phyloP scores from a whole-genome alignment of 176 grass and related monocot genomes.

The Secale cereale region DNA sequence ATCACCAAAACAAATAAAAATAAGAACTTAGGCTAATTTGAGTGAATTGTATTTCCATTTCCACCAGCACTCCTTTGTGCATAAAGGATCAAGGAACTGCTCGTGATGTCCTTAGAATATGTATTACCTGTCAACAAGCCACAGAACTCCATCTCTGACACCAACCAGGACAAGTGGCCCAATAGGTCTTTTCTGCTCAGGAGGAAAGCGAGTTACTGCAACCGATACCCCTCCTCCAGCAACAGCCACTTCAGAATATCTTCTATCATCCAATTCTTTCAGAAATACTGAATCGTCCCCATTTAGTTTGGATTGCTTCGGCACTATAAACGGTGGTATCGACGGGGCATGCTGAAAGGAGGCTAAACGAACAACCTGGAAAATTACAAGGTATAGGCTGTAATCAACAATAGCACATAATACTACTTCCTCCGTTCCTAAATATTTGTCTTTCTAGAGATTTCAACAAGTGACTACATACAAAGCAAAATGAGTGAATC shows the following conservation, averaged over 20 bases:
- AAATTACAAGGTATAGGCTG: slow-evolving; percentile 8
- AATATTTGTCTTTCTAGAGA: too few species aligned
- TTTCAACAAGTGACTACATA: too few species aligned
- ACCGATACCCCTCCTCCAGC: slow-evolving; percentile 98
- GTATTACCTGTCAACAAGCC: slow-evolving; percentile 94
- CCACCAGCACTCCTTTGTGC: background rate
- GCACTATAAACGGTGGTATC: slow-evolving; percentile 73
- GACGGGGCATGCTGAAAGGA: slow-evolving; percentile 91
- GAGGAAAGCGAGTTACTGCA: slow-evolving; percentile 89
- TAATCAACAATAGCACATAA: slow-evolving; percentile 1
- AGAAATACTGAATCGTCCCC: slow-evolving; percentile 76
- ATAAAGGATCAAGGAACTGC: slow-evolving; percentile 16
- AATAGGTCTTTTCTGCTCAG: slow-evolving; percentile 94
- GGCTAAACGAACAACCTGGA: slow-evolving; percentile 90
- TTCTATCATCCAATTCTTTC: slow-evolving; percentile 93
- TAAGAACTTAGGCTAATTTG: background rate
- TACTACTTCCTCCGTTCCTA: too few species aligned
- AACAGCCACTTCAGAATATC: slow-evolving; percentile 90
- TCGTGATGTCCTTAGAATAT: slow-evolving; percentile 26
- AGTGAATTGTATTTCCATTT: background rate
- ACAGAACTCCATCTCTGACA: slow-evolving; percentile 94
- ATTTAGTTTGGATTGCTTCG: slow-evolving; percentile 72
- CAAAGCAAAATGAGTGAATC: too few species aligned
- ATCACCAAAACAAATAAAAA: background rate
- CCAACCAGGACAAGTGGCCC: slow-evolving; percentile 93